phyloP scores from a whole-genome alignment of 306 rosid species.

The Acmispon strigosus region DNA sequence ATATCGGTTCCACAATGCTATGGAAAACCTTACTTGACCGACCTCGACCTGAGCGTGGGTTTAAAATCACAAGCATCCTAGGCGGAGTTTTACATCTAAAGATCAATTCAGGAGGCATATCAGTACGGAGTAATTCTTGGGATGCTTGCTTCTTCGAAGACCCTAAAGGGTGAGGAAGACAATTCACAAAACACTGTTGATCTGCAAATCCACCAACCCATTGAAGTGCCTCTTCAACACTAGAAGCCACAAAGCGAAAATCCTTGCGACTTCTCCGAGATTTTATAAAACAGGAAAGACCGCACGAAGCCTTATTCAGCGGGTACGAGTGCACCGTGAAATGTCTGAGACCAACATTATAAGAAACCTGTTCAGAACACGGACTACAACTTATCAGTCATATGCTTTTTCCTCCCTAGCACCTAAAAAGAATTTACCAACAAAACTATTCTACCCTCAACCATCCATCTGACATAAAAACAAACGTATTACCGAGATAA shows the following conservation, averaged over 20 bases:
- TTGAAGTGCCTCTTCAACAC: constrained; percentile 78
- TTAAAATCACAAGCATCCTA: constrained; percentile 91
- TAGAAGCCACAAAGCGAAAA: constrained; percentile 78
- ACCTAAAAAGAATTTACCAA: constrained; percentile 7
- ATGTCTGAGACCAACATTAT: constrained; percentile 91
- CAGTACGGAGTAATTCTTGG: constrained; percentile 71
- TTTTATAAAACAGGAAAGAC: constrained; percentile 72
- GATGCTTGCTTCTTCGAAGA: constrained; percentile 97
- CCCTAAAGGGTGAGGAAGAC: constrained; percentile 91
- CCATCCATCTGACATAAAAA: constrained; percentile 22
- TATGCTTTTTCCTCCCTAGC: constrained; percentile 2
- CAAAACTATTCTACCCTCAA: constrained; percentile 6
- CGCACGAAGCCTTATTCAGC: constrained; percentile 60
- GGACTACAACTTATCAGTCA: constrained; percentile 23
- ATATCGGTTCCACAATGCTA: constrained; percentile 77
- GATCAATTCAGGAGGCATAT: constrained; percentile 90
- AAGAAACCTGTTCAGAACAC: constrained; percentile 71
- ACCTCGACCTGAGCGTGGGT: constrained; percentile 95
- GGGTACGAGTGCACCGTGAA: constrained; percentile 90
- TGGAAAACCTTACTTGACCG: constrained; percentile 96
- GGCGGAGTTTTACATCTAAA: constrained; percentile 92
- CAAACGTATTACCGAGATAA: constrained; percentile 74
- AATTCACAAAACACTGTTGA: constrained; percentile 85
- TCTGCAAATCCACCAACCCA: constrained; percentile 99
- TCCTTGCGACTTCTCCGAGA: constrained; percentile 68